Evolutionary conservation across 148 eudicot genomes (phyloP).

Genomic region (Spergularia bocconei): DNA sequence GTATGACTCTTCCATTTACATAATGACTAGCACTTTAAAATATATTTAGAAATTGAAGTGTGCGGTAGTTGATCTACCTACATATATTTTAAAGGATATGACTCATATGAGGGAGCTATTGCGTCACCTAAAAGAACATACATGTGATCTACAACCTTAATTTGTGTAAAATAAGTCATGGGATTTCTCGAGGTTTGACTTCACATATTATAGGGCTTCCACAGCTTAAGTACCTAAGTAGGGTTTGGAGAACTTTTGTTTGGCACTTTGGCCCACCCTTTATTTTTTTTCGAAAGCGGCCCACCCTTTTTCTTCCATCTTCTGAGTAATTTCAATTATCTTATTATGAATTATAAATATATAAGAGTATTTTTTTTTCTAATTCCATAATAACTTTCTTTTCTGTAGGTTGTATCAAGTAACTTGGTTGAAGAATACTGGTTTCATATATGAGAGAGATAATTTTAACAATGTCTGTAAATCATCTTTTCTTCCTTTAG

Average conservation of each 20-base stretch:
- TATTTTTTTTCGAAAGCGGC: too few relatives aligned
- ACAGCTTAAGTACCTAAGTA: background rate
- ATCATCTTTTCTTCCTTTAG: conserved; percentile 28
- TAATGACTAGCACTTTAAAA: background rate
- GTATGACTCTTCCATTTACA: background rate
- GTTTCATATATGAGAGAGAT: conserved; percentile 83
- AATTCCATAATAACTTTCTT: conserved; percentile 33
- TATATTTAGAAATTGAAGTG: background rate
- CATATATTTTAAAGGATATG: background rate
- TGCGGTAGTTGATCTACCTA: too few relatives aligned
- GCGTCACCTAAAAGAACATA: background rate
- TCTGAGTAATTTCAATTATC: background rate
- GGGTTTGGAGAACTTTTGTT: background rate
- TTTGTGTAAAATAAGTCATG: background rate
- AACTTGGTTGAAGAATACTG: conserved; percentile 77
- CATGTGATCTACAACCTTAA: background rate
- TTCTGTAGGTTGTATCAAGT: conserved; percentile 95
- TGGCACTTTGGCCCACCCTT: too few relatives aligned
- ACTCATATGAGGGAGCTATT: background rate
- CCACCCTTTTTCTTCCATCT: background rate
- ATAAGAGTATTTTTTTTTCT: conserved; percentile 14
- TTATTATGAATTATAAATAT: conserved; percentile 4
- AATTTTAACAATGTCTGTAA: conserved; percentile 72
- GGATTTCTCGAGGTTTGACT: background rate
- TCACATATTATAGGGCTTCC: background rate